Conservation (phyloP, 768 basidiomycete genomes). For the Gloeopeniophorella convolvens region DNA sequence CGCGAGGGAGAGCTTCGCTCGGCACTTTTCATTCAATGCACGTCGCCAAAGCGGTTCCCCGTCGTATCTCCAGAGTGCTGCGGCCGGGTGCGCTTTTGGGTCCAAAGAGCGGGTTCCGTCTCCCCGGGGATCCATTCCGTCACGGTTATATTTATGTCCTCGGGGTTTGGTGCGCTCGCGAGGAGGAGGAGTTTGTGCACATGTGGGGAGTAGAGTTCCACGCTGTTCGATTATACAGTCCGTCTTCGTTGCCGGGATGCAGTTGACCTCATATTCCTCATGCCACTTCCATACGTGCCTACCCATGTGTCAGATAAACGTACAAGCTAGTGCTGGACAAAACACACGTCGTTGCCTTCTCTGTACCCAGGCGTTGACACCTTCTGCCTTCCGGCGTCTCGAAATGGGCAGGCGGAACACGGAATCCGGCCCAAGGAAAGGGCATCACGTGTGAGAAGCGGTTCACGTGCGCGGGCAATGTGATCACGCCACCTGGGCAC, state of each 20-base stretch:
- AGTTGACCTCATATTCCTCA: slow-evolving; percentile 20
- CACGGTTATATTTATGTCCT: no score
- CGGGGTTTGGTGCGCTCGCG: no score
- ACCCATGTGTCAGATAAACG: slow-evolving; percentile 21
- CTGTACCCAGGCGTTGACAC: no score
- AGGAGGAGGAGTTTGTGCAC: no score
- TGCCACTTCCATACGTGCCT: slow-evolving; percentile 19
- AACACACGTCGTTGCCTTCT: no score
- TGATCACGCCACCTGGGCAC: slow-evolving; percentile 1
- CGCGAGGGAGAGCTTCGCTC: neutral
- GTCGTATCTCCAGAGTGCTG: slow-evolving; percentile 2
- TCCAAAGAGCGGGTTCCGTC: no score
- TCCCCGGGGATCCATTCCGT: no score
- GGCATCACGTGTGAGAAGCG: slow-evolving; percentile 11
- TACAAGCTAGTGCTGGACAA: slow-evolving; percentile 11
- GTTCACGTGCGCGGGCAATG: slow-evolving; percentile 3
- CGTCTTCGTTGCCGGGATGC: slow-evolving; percentile 2
- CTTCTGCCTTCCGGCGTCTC: neutral
- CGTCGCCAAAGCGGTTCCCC: slow-evolving; percentile 1
- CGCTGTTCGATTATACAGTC: slow-evolving; percentile 9
- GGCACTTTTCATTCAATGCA: neutral
- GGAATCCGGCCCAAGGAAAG: no score
- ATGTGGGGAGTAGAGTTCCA: slow-evolving; percentile 2
- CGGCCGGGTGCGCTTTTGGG: no score
- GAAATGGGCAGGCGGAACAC: no score